These are phyloP conservation scores for Lactarius indigo DNA, from an alignment of 768 basidiomycete species.

Conservation along the genomic window DNA sequence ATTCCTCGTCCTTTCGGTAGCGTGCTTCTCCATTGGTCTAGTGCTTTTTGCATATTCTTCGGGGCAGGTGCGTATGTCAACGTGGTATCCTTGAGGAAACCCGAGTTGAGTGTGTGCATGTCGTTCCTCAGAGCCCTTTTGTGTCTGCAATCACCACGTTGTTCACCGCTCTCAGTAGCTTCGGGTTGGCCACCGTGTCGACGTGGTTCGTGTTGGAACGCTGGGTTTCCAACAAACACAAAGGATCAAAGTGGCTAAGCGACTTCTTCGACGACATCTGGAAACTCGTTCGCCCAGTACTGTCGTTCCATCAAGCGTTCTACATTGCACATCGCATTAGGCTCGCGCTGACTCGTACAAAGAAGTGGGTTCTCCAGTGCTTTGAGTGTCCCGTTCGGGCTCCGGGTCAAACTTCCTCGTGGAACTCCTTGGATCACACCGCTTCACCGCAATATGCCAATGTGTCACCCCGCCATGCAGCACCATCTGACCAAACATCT, in stretches of 20 bases:
- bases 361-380: background rate
- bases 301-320: background rate
- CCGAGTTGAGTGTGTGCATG: background rate
- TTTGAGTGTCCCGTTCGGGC: background rate
- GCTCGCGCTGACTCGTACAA: background rate
- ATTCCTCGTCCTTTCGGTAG: slow-evolving; percentile 79
- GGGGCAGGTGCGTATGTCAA: slow-evolving; percentile 46
- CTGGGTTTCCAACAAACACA: slow-evolving; percentile 57
- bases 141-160: slow-evolving; percentile 74
- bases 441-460: background rate
- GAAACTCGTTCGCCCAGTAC: slow-evolving; percentile 23
- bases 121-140: slow-evolving; percentile 42
- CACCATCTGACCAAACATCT: background rate
- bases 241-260: slow-evolving; percentile 66
- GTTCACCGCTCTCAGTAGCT: slow-evolving; percentile 68
- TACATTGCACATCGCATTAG: background rate
- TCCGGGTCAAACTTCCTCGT: background rate
- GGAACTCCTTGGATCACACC: background rate
- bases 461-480: background rate
- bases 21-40: slow-evolving; percentile 76
- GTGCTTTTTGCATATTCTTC: slow-evolving; percentile 77
- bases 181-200: slow-evolving; percentile 67
- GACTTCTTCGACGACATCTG: slow-evolving; percentile 50
- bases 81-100: background rate
- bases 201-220: slow-evolving; percentile 71